Base-by-base conservation (phyloP, 371 early-diverging fungal genomes). In the Circinella umbellata region DNA sequence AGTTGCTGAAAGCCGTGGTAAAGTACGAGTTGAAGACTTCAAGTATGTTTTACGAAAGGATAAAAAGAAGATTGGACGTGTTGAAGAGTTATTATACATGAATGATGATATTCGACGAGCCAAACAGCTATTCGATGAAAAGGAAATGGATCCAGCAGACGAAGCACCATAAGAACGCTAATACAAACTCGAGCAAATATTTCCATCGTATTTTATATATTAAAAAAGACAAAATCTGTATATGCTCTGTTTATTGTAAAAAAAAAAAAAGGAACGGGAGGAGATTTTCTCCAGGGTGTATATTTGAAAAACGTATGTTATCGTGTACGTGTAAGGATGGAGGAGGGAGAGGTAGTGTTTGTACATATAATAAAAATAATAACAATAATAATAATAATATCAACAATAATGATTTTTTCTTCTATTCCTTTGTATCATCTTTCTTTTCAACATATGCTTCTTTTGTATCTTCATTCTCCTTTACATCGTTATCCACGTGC, bases 41-140 rank as follows among this genome's bases (percentile, higher is more conserved):
- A 91, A 98, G 68, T 95, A 94, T 74, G 91, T 92, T 10, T 76
- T 99, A 36, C 91, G 96, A 63, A 93, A 95, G 67, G 99, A 99
- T 73, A 89, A 94, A 42, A 98, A 96, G 84, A 99, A 99, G 78
- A 90, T 98, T 42, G 96, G 95, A 0, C 90, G 99, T 73, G 95
- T 97, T 3, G 97, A 98, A 68, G 98, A 99, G 73, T 84, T 99
- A 37, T 76, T 99, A 36, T 91, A 94, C 63, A 92, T 95, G 89
- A 94, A 93, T 75, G 96, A 98, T 84, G 99, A 99, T 72, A 92
- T 99, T 67, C 92, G 93, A 74, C 84, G 88, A 63, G 98, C 99
- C 5, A 90, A 95, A 61, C 84, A 89, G 42, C 68, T 89, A 54
- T 91, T 93, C 74, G 86, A 86, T 67, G 86, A 84, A 49, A 84